Percentiles rank a stretch among this genome's conserved stretches.
These are phyloP conservation scores for Amanita inopinata DNA, from an alignment of 768 basidiomycete species.

Conservation along the genomic window DNA sequence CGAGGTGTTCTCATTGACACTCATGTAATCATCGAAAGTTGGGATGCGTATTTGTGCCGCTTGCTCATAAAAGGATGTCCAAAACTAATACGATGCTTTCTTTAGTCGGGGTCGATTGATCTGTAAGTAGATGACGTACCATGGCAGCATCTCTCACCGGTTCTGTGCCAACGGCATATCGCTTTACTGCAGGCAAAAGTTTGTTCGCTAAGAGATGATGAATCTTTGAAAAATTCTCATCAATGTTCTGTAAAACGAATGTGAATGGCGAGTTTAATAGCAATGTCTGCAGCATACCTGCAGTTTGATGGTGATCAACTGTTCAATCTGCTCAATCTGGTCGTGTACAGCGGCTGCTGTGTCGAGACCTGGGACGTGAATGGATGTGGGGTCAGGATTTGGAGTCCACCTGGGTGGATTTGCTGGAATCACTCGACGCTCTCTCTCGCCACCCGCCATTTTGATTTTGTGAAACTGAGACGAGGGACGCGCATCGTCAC, in stretches of 20 bases:
- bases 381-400: constrained; percentile 49
- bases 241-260: constrained; percentile 55
- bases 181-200: constrained; percentile 81
- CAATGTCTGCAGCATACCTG: constrained; percentile 41
- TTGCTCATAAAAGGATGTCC: constrained; percentile 93
- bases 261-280: neutral
- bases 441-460: constrained; percentile 1
- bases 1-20: constrained; percentile 39
- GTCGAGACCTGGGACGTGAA: constrained; percentile 66
- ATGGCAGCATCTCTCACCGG: constrained; percentile 86
- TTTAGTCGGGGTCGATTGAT: neutral
- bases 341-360: constrained; percentile 57
- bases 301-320: constrained; percentile 84
- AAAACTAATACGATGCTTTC: constrained; percentile 52
- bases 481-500: neutral
- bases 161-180: constrained; percentile 79
- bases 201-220: constrained; percentile 75
- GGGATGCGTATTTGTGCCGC: constrained; percentile 84
- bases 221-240: constrained; percentile 87
- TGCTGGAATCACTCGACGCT: constrained; percentile 32
- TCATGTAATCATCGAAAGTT: constrained; percentile 60
- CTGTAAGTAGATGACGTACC: constrained; percentile 33
- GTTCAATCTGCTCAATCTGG: constrained; percentile 93
- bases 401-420: constrained; percentile 64
- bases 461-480: no score